A percentile compares a stretch with the other conserved stretches of the same genome.
These are phyloP conservation scores for Orychophragmus violaceus DNA, from an alignment of 345 rosid genomes.

Conservation along the genomic window DNA sequence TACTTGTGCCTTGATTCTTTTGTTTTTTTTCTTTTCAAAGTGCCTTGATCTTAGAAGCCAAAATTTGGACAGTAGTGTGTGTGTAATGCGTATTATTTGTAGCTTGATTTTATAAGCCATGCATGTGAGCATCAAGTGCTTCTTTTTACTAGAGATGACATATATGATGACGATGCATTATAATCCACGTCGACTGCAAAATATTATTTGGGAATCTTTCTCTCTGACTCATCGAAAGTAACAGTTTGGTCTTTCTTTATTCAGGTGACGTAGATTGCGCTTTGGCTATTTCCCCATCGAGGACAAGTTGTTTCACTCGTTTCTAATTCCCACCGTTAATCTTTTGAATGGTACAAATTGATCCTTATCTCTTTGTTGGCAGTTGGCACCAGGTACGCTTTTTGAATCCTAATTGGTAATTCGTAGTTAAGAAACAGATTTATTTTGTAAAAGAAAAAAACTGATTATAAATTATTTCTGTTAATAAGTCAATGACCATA, in stretches of 20 bases:
- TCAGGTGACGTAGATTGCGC: slow-evolving; percentile 22
- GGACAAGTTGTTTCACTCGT: slow-evolving; percentile 14
- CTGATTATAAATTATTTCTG: neutral
- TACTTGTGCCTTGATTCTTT: neutral
- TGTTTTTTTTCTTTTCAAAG: too few species aligned
- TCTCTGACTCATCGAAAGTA: slow-evolving; percentile 23
- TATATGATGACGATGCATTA: neutral
- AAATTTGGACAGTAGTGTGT: too few species aligned
- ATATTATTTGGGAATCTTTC: slow-evolving; percentile 12
- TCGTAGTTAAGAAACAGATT: neutral
- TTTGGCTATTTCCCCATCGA: slow-evolving; percentile 24
- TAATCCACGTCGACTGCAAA: slow-evolving; percentile 11
- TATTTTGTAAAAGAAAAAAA: neutral
- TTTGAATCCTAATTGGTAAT: slow-evolving; percentile 10
- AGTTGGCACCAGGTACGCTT: neutral
- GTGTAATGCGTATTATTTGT: too few species aligned
- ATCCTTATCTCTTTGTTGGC: slow-evolving; percentile 48
- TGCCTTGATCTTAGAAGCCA: too few species aligned
- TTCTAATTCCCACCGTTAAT: slow-evolving; percentile 20
- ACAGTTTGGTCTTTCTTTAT: slow-evolving; percentile 28
- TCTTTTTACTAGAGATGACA: neutral
- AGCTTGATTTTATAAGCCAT: neutral
- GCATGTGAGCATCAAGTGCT: slow-evolving; percentile 1
- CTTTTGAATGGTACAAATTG: slow-evolving; percentile 41
- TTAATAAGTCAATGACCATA: neutral